Evolutionary conservation across 768 basidiomycete genomes (phyloP), one percentile per base, ranked within the genome.

Genomic region (Bullera alba): DNA sequence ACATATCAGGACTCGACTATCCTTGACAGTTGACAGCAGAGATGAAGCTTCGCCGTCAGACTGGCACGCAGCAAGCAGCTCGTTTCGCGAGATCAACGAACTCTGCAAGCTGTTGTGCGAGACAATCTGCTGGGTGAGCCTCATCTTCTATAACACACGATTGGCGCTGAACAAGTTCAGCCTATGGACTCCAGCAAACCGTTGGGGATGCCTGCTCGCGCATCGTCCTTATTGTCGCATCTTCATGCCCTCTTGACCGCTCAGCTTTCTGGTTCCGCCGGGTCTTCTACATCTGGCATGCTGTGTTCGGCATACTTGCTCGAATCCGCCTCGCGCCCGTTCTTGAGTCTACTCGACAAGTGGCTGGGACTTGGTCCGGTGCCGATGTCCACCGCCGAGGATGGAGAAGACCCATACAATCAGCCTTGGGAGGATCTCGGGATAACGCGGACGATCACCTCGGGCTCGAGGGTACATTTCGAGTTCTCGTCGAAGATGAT

Each of bases 381-480:
- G n/a, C n/a, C n/a, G n/a, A n/a, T n/a, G n/a, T 57, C 54, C 23
- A 43, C 57, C 0, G 34, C 49, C 2, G 50, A 61, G 28, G 54
- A 53, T 25, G 54, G 56, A 26, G 5, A 5, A 16, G 53, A 59
- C 42, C 46, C 50, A 5, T 38, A 25, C 1, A 53, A 51, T 4
- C 65, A 67, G 44, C 65, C 65, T 16, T 67, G 65, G 65, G 23
- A 51, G 4, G 65, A 67, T 51, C 49, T 67, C 6, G 62, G 65
- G 22, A 67, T 67, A 8, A 64, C 55, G 12, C 52, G 65, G 12
- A 10, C 10, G 10, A 7, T 21, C 4, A 23, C 44, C 8, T 15
- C 8, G 17, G 57, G 37, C 1, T 30, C 12, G 36, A 22, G 30
- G 1, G 64, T 60, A 60, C 56, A 63, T 8, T 68, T 60, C 30